These are phyloP conservation scores for Cyberlindnera bimundalis DNA, from an alignment of 805 yeast species.

Conservation along the genomic window DNA sequence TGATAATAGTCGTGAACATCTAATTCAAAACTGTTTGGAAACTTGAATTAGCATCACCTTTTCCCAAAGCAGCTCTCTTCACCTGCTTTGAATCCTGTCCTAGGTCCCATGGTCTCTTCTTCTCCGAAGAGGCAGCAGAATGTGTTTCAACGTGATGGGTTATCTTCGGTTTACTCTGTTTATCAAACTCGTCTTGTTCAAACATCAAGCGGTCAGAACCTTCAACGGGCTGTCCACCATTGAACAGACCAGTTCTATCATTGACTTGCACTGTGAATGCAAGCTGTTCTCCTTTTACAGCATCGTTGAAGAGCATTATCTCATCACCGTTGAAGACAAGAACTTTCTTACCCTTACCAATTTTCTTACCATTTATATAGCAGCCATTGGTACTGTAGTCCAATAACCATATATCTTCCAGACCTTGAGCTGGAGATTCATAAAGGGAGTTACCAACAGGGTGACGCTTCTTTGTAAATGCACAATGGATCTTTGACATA, in stretches of 20 bases:
- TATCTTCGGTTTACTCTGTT: conserved; percentile 4
- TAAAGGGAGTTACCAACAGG: conserved; percentile 52
- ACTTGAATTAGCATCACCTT: conserved; percentile 27
- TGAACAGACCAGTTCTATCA: conserved; percentile 64
- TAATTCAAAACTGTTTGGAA: conserved; percentile 25
- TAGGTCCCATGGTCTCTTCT: conserved; percentile 7
- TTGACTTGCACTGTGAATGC: conserved; percentile 50
- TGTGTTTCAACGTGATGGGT: background rate
- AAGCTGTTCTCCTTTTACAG: conserved; percentile 45
- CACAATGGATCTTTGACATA: conserved; percentile 82
- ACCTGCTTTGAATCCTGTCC: conserved; percentile 19
- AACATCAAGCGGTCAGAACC: conserved; percentile 1
- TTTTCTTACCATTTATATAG: conserved; percentile 53
- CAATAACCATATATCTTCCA: conserved; percentile 74
- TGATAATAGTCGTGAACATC: too few relatives aligned
- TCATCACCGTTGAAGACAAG: conserved; percentile 63
- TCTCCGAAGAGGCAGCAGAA: background rate
- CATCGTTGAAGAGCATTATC: conserved; percentile 64
- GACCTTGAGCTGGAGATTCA: conserved; percentile 71
- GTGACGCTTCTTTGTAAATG: conserved; percentile 59
- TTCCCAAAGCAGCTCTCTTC: conserved; percentile 28
- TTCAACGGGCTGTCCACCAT: conserved; percentile 37
- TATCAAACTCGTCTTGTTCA: conserved; percentile 20
- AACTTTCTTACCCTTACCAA: conserved; percentile 62
- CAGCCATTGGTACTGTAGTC: conserved; percentile 83